A percentile compares a stretch with the other conserved stretches of the same genome.
Conservation (phyloP, 1,284 basidiomycete genomes). For the Tilletia indica region DNA sequence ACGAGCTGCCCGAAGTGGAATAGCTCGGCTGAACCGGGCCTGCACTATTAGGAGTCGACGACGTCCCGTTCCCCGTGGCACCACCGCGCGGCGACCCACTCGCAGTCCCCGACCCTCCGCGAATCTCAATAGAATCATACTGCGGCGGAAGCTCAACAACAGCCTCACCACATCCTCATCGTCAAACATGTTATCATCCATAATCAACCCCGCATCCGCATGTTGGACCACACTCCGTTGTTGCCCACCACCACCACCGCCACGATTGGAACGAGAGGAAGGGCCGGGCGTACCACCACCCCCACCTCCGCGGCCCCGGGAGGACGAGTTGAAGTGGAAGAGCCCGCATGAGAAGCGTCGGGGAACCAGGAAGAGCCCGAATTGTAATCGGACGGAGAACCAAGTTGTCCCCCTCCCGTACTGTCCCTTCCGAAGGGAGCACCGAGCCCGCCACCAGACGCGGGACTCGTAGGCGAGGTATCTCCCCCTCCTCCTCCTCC, state of each 20-base stretch:
- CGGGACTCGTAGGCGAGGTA: slow-evolving; percentile 2
- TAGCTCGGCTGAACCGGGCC: neutral
- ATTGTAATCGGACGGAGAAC: neutral
- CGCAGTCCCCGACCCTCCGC: neutral
- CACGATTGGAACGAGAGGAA: neutral
- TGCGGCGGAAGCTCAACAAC: slow-evolving; percentile 42
- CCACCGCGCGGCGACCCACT: neutral
- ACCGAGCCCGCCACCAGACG: neutral
- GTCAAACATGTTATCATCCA: slow-evolving; percentile 36
- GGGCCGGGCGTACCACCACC: neutral
- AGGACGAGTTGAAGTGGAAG: neutral
- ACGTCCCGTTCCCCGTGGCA: neutral
- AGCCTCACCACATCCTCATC: slow-evolving; percentile 33
- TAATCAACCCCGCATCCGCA: slow-evolving; percentile 38
- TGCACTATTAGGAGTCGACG: neutral
- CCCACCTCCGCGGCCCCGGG: neutral
- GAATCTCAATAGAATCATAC: slow-evolving; percentile 34
- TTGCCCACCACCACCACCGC: neutral
- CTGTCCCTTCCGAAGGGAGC: slow-evolving; percentile 3
- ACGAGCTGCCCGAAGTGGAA: neutral
- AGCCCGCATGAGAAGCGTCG: neutral
- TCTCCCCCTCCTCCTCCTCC: neutral
- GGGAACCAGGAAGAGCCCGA: slow-evolving; percentile 4
- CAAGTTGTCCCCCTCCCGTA: neutral
- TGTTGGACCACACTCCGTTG: slow-evolving; percentile 31